These are phyloP conservation scores for Daldinia sp. DNA, from an alignment of 2,329 filamentous ascomycete species.

Conservation along the genomic window DNA sequence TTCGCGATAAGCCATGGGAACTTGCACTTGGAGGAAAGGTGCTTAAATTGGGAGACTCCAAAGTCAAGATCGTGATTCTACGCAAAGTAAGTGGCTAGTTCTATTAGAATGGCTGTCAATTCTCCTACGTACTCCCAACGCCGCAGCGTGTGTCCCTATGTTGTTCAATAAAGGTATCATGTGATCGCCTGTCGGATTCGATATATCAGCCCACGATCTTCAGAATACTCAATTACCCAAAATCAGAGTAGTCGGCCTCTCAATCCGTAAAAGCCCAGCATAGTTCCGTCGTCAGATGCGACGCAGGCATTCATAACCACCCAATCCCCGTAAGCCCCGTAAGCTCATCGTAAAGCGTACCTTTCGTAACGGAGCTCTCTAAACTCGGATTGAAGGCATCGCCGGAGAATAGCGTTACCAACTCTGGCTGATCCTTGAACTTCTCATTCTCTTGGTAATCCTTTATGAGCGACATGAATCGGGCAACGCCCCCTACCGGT, in stretches of 20 bases:
- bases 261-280: background rate
- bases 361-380: constrained; percentile 89
- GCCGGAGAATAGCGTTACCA: constrained; percentile 86
- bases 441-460: constrained; percentile 72
- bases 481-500: constrained; percentile 80
- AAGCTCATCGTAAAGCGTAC: constrained; percentile 49
- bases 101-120: background rate
- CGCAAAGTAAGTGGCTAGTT: constrained; percentile 20
- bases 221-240: background rate
- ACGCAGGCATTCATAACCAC: background rate
- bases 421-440: constrained; percentile 69
- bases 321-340: background rate
- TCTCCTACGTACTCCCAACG: constrained; percentile 71
- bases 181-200: constrained; percentile 65
- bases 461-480: constrained; percentile 81
- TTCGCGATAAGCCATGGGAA: constrained; percentile 94
- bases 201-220: constrained; percentile 16
- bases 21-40: constrained; percentile 75
- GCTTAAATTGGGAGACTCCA: constrained; percentile 80
- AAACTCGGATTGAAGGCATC: constrained; percentile 93
- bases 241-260: background rate
- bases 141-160: constrained; percentile 80
- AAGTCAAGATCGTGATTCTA: constrained; percentile 95
- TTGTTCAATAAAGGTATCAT: constrained; percentile 88
- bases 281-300: background rate